phyloP scores from a whole-genome alignment of 2,329 filamentous ascomycete genomes.

The Pseudogymnoascus sp. region DNA sequence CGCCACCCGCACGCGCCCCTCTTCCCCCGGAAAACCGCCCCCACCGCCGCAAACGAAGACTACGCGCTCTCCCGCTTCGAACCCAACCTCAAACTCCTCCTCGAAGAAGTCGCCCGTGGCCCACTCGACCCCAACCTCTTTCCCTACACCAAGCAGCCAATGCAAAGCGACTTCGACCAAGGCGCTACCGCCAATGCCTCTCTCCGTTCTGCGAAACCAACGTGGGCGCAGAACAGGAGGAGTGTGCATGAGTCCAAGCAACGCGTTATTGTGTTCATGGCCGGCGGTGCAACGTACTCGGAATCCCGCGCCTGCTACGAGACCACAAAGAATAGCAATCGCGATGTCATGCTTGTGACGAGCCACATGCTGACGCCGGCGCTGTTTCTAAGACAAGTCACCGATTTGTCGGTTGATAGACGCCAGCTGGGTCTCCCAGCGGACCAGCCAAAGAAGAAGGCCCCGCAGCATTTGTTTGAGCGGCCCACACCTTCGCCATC shows the following conservation, averaged over 20 bases:
- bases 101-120: constrained; percentile 65
- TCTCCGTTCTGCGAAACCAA: constrained; percentile 83
- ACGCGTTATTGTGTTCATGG: constrained; percentile 87
- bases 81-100: constrained; percentile 70
- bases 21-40: constrained; percentile 60
- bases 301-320: constrained; percentile 89
- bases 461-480: constrained; percentile 81
- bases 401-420: constrained; percentile 69
- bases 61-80: constrained; percentile 83
- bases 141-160: constrained; percentile 65
- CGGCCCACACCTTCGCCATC: constrained; percentile 49
- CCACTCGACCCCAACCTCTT: constrained; percentile 59
- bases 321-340: constrained; percentile 59
- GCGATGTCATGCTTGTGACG: constrained; percentile 81
- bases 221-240: constrained; percentile 81
- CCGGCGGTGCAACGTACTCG: constrained; percentile 88
- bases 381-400: constrained; percentile 74
- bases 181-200: constrained; percentile 58
- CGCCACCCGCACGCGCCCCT: constrained; percentile 58
- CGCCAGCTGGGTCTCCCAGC: constrained; percentile 71
- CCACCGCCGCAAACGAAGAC: constrained; percentile 57
- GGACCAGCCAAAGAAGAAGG: constrained; percentile 71
- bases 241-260: constrained; percentile 74
- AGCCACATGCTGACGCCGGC: constrained; percentile 88
- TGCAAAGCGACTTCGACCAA: constrained; percentile 53